Evolutionary conservation across 2,329 filamentous ascomycete species (phyloP).

Genomic region (Chrysoporthe cubensis): DNA sequence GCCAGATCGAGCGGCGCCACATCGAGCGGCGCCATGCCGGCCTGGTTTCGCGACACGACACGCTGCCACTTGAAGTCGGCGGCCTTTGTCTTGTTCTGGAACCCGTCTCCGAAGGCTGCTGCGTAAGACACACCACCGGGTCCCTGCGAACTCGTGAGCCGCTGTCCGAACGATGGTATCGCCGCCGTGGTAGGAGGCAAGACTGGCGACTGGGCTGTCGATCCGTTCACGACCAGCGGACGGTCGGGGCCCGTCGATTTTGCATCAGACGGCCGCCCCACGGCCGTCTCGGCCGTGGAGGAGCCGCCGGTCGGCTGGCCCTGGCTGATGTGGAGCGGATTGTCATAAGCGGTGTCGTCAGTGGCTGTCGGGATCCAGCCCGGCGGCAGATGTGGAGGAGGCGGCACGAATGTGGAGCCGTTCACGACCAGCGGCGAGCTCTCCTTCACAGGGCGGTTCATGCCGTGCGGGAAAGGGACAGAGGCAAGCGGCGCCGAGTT

Average conservation of each 20-base stretch:
- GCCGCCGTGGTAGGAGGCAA: constrained; percentile 28
- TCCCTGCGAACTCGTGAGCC: constrained; percentile 35
- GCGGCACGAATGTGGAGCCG: constrained; percentile 42
- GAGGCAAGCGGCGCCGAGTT: constrained; percentile 46
- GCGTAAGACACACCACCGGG: constrained; percentile 34
- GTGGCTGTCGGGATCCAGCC: constrained; percentile 35
- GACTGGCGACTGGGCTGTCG: constrained; percentile 33
- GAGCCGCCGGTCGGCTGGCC: constrained; percentile 33
- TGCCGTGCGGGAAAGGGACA: constrained; percentile 42
- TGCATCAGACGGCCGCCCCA: constrained; percentile 33
- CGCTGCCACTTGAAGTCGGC: constrained; percentile 43
- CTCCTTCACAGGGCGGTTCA: constrained; percentile 39
- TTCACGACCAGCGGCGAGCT: constrained; percentile 47
- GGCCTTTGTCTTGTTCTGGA: constrained; percentile 37
- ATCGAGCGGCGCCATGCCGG: constrained; percentile 54
- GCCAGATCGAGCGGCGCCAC: constrained; percentile 63
- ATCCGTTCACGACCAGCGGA: constrained; percentile 59
- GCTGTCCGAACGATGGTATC: constrained; percentile 38
- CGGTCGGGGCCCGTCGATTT: constrained; percentile 41
- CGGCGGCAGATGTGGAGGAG: constrained; percentile 34
- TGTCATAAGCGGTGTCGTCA: constrained; percentile 41
- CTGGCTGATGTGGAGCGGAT: constrained; percentile 44
- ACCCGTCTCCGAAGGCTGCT: constrained; percentile 34
- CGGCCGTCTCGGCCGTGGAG: constrained; percentile 31
- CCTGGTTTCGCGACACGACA: constrained; percentile 48